phyloP scores from a whole-genome alignment of 805 yeast genomes.

The Teunomyces cretensis region DNA sequence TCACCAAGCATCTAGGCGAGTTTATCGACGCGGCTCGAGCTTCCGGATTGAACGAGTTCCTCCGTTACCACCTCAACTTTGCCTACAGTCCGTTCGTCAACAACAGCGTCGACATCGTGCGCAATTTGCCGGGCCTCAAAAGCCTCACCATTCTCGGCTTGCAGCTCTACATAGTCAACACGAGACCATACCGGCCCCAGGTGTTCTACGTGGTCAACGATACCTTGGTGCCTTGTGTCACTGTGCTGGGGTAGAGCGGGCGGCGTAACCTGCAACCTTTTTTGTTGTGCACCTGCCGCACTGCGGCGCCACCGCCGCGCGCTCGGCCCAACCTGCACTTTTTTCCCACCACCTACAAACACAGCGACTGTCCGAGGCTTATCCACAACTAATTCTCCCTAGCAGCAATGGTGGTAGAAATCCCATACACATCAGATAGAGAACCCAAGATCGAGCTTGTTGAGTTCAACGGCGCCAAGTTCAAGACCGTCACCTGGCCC shows the following conservation, averaged over 20 bases:
- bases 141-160: slow-evolving; percentile 4
- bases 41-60: slow-evolving; percentile 9
- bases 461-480: slow-evolving; percentile 37
- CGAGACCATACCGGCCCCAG: not conserved
- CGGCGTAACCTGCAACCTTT: not conserved
- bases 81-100: slow-evolving; percentile 12
- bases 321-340: not conserved
- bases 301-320: no score
- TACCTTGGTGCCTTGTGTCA: not conserved
- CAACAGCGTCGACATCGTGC: slow-evolving; percentile 8
- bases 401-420: slow-evolving; percentile 6
- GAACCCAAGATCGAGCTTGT: slow-evolving; percentile 29
- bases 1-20: slow-evolving; percentile 10
- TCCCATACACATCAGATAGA: slow-evolving; percentile 37
- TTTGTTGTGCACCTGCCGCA: no score
- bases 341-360: not conserved
- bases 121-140: not conserved
- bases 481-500: slow-evolving; percentile 42
- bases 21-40: slow-evolving; percentile 8
- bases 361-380: no score
- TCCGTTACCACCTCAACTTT: slow-evolving; percentile 10
- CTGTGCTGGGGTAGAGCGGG: not conserved
- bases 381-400: not conserved
- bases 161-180: not conserved
- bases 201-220: slow-evolving; percentile 3